Base-by-base conservation (phyloP, 2,329 filamentous ascomycete species). In the Xylariales sp. region DNA sequence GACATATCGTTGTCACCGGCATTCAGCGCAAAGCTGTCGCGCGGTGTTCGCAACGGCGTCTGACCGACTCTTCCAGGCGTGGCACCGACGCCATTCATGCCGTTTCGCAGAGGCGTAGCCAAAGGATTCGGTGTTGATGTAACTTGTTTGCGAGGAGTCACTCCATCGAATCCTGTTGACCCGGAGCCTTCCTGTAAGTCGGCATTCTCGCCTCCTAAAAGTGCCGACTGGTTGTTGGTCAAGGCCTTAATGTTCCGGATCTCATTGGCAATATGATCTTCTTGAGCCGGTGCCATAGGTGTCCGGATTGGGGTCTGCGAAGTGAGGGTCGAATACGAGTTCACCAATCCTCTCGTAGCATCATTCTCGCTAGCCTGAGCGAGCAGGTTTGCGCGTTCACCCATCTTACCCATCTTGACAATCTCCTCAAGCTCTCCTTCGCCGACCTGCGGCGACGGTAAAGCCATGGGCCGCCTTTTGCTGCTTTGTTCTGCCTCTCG, bases 371-470 rank as follows among this genome's bases (percentile, higher is more conserved):
- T 86, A 40, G 82, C 80, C 32, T 79, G 78, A 4, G 87, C 88
- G 60, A 86, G 72, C 48, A 75, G 70, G 55, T 82, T 89, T 31
- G 93, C 93, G 38, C 84, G 82, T 57, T 96, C 89, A 27, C 91
- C 93, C 46, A 89, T 80, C 77, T 95, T 86, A 32, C 93, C 91
- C 89, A 97, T 95, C 71, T 98, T 98, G 50, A 98, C 88, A 56
- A 98, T 97, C 51, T 96, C 90, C 58, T 98, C 93, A 45, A 98
- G 72, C 65, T 98, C 93, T 31, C 81, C 77, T 57, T 98, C 93
- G 61, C 87, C 84, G 54, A 98, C 88, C 65, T 98, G 93, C 7
- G 93, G 93, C 18, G 86, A 73, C 7, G 93, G 93, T 19, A 98
- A 70, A 33, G 84, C 81, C n/a, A 98, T 72, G 5, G 84, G 70